phyloP scores from a whole-genome alignment of 2,329 filamentous ascomycete species.

The Colletotrichum cordylinicola region DNA sequence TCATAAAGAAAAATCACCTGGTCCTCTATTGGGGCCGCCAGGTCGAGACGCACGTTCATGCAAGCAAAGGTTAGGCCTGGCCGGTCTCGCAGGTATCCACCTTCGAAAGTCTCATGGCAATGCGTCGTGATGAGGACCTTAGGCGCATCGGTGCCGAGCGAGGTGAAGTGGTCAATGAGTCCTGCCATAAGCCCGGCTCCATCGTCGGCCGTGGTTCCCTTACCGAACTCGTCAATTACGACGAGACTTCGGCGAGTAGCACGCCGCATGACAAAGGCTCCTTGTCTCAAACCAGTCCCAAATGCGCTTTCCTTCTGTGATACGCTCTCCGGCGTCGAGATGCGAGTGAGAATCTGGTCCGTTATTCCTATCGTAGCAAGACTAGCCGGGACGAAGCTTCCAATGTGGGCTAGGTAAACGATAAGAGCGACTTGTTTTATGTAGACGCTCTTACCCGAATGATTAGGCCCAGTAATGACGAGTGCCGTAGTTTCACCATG shows the following conservation, averaged over 20 bases:
- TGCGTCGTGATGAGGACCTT: conserved; percentile 69
- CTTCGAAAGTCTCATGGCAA: conserved; percentile 76
- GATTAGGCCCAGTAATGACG: conserved; percentile 90
- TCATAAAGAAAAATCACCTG: conserved; percentile 80
- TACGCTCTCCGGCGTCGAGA: conserved; percentile 74
- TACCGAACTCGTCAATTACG: conserved; percentile 91
- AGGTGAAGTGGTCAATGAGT: conserved; percentile 61
- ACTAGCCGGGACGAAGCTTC: conserved; percentile 87
- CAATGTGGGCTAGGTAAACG: conserved; percentile 90
- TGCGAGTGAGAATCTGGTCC: conserved; percentile 89
- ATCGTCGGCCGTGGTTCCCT: conserved; percentile 64
- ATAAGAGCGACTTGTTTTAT: conserved; percentile 92
- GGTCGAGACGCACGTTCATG: conserved; percentile 73
- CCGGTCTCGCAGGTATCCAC: conserved; percentile 57
- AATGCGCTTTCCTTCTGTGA: conserved; percentile 67
- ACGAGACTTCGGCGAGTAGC: conserved; percentile 80
- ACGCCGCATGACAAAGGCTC: conserved; percentile 76
- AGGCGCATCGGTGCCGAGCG: conserved; percentile 50
- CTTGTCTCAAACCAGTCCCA: conserved; percentile 84
- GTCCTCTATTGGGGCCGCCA: conserved; percentile 56
- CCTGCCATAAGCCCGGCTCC: conserved; percentile 65
- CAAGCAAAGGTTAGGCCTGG: conserved; percentile 65
- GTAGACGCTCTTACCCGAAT: conserved; percentile 96
- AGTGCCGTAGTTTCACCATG: conserved; percentile 62
- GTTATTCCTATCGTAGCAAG: conserved; percentile 82